Base-by-base conservation (phyloP, 2,329 filamentous ascomycete species). In the Penicillium nordicum region DNA sequence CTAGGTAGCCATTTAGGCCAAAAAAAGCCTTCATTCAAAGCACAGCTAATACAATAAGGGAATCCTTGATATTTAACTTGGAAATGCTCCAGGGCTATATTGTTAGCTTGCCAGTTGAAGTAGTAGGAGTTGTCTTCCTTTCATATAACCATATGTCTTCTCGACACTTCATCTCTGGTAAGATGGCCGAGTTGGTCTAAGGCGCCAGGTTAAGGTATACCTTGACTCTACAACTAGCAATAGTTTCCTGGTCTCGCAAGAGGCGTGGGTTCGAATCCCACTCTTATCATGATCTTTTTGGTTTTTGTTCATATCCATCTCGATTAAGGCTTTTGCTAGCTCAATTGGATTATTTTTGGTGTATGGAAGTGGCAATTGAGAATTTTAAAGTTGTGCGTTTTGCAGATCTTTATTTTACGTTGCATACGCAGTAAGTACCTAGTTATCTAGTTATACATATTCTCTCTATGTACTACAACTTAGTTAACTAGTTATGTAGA, bases 171-270 rank as follows among this genome's bases (percentile, higher is more conserved):
- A 32, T 18, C 18, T 18, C 11, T 40, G 65, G 65, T 63, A 68
- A 68, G 66, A 68, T 68, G 66, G 66, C 66, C 66, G 66, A 68
- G 66, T 68, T 68, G 66, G 66, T 68, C 66, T 57, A 68, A 67
- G 66, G 66, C 66, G 66, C 66, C 65, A 68, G 66, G 66, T 68
- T 68, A 68, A 68, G 66, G 66, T 64, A 48, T 45, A 66, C 63
- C 64, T 67, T 67, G 57, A 63, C 63, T 55, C 53, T 11, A 53
- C 16, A 38, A 55, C 53, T 55, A 50, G 48, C 36, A 29, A 29
- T 50, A 55, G 53, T 55, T 55, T 55, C 53, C 53, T 55, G 53
- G 42, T 52, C 50, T 52, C 50, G 50, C 10, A 46, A 46, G 50
- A 27, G 50, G 50, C 50, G 50, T 52, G 50, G 50, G 50, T 52